These are phyloP conservation scores for Trypethelium eluteriae DNA, from an alignment of 495 filamentous ascomycete genomes.

Conservation along the genomic window DNA sequence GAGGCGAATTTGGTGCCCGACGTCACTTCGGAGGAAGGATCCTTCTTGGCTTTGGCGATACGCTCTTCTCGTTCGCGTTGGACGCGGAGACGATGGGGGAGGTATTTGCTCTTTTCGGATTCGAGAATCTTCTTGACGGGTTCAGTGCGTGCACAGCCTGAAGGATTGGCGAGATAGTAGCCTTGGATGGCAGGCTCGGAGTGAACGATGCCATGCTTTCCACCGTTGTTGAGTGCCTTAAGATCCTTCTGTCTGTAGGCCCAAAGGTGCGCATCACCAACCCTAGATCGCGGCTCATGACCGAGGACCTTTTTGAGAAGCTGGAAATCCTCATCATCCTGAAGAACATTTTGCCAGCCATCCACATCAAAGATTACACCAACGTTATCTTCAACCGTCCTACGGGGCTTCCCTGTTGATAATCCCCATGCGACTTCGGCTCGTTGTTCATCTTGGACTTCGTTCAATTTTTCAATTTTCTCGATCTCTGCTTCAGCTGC, in stretches of 20 bases:
- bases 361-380: constrained; percentile 60
- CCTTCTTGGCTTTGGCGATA: constrained; percentile 67
- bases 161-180: constrained; percentile 80
- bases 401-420: constrained; percentile 51
- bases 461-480: constrained; percentile 29
- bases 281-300: constrained; percentile 41
- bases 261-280: constrained; percentile 69
- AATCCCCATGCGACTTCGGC: constrained; percentile 52
- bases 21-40: constrained; percentile 55
- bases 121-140: constrained; percentile 89
- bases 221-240: constrained; percentile 66
- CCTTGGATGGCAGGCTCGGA: constrained; percentile 61
- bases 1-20: constrained; percentile 63
- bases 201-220: constrained; percentile 46
- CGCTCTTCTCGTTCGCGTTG: constrained; percentile 82
- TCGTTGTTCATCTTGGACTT: constrained; percentile 30
- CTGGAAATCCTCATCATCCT: constrained; percentile 70
- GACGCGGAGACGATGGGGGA: constrained; percentile 94
- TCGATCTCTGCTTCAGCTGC: constrained; percentile 24
- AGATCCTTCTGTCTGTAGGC: constrained; percentile 85
- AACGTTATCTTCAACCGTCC: constrained; percentile 63
- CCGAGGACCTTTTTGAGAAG: constrained; percentile 48
- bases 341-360: constrained; percentile 69
- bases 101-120: constrained; percentile 93
- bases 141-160: constrained; percentile 84